These are phyloP conservation scores for Gymnopus androsaceus DNA, from an alignment of 1,284 basidiomycete species.

Conservation along the genomic window DNA sequence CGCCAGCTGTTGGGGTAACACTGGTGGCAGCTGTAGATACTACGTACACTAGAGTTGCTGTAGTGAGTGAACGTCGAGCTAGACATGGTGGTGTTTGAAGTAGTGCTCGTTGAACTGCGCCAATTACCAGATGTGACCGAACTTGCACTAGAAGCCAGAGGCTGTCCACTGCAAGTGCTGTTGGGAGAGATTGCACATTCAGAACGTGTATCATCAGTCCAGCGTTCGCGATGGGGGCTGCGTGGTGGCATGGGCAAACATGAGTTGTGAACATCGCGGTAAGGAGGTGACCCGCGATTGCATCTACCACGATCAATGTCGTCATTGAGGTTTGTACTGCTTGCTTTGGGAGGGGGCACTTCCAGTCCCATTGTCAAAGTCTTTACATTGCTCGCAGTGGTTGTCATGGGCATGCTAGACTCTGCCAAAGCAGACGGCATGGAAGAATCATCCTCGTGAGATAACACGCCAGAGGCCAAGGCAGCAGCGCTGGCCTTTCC, in stretches of 20 bases:
- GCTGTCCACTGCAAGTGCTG: slow-evolving; percentile 54
- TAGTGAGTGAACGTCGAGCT: slow-evolving; percentile 74
- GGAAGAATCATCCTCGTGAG: slow-evolving; percentile 44
- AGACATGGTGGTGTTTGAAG: slow-evolving; percentile 66
- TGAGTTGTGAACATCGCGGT: slow-evolving; percentile 7
- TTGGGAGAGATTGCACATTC: slow-evolving; percentile 56
- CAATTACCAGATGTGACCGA: slow-evolving; percentile 68
- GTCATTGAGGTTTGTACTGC: slow-evolving; percentile 23
- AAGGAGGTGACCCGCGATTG: slow-evolving; percentile 23
- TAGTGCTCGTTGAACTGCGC: slow-evolving; percentile 72
- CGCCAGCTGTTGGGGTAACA: slow-evolving; percentile 73
- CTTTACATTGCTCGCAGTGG: slow-evolving; percentile 69
- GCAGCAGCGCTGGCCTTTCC: slow-evolving; percentile 53
- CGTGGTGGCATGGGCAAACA: slow-evolving; percentile 17
- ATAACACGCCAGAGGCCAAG: slow-evolving; percentile 22
- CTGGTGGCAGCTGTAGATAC: slow-evolving; percentile 76
- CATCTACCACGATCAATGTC: slow-evolving; percentile 45
- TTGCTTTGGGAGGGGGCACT: slow-evolving; percentile 34
- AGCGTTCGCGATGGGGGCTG: slow-evolving; percentile 23
- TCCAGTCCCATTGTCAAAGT: slow-evolving; percentile 69
- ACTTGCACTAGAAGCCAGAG: slow-evolving; percentile 55
- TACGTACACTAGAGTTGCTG: slow-evolving; percentile 72
- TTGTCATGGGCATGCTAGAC: slow-evolving; percentile 42
- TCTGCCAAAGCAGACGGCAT: slow-evolving; percentile 21
- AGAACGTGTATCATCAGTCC: slow-evolving; percentile 30